Evolutionary conservation across 345 rosid species (phyloP).

Genomic region (Xanthoceras sorbifolium): DNA sequence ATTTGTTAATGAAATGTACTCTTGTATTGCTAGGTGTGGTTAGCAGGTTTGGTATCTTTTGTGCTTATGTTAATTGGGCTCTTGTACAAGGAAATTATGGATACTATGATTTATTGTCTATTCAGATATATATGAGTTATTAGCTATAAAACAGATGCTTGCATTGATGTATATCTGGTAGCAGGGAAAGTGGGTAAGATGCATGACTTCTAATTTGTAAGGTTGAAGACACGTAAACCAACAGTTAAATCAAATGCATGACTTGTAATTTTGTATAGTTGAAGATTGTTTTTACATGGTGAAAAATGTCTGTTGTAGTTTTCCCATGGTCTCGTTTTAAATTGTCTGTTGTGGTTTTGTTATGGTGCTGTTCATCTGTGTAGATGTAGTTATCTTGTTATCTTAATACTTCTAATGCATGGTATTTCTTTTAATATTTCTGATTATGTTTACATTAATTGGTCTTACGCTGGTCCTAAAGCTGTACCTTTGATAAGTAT

Average conservation of each 20-base stretch:
- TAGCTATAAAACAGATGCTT: not conserved
- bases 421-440: not conserved
- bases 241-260: not conserved
- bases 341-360: not conserved
- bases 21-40: not conserved
- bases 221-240: not conserved
- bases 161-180: not conserved
- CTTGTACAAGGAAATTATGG: not conserved
- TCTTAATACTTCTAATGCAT: not conserved
- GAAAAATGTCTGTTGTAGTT: too few species aligned
- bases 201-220: not conserved
- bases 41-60: not conserved
- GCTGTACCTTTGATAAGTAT: not conserved
- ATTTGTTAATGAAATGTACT: not conserved
- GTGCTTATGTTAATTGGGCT: not conserved
- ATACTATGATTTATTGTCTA: not conserved
- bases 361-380: not conserved
- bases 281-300: not conserved
- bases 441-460: constrained; percentile 12
- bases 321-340: not conserved
- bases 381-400: not conserved
- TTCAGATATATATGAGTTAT: not conserved
- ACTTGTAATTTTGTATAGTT: not conserved
- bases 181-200: not conserved
- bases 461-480: constrained; percentile 9